Percentiles rank a stretch among this genome's conserved stretches.
These are phyloP conservation scores for Coniosporium apollinis DNA, from an alignment of 495 filamentous ascomycete species.

Conservation along the genomic window DNA sequence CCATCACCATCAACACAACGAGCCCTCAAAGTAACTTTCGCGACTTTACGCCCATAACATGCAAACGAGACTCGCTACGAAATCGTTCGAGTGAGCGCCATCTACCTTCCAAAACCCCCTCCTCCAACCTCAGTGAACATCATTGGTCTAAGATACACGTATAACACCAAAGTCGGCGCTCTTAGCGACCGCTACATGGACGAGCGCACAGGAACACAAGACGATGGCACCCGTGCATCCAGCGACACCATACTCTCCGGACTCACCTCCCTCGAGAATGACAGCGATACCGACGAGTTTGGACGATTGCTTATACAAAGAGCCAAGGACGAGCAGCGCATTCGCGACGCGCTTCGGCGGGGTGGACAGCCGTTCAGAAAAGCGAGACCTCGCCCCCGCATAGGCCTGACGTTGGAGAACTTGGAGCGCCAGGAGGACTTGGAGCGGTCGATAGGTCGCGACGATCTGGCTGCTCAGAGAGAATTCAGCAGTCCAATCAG, in stretches of 20 bases:
- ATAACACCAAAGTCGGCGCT: too few relatives aligned
- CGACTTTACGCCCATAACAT: too few relatives aligned
- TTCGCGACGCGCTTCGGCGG: conserved; percentile 16
- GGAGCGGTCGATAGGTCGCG: not conserved
- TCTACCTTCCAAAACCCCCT: too few relatives aligned
- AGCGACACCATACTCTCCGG: conserved; percentile 13
- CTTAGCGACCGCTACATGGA: too few relatives aligned
- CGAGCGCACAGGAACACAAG: conserved; percentile 8
- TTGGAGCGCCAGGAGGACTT: conserved; percentile 14
- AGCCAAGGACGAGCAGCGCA: conserved; percentile 16
- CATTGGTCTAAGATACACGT: too few relatives aligned
- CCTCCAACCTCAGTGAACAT: too few relatives aligned
- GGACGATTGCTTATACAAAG: conserved; percentile 17
- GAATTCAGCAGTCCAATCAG: conserved; percentile 11
- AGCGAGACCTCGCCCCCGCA: conserved; percentile 16
- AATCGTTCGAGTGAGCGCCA: too few relatives aligned
- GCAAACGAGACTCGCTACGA: too few relatives aligned
- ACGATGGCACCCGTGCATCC: conserved; percentile 15
- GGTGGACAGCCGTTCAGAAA: conserved; percentile 19
- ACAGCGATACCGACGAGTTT: conserved; percentile 24
- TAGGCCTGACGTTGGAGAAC: conserved; percentile 16
- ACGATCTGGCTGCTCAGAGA: not conserved
- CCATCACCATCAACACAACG: too few relatives aligned
- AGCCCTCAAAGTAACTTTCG: too few relatives aligned
- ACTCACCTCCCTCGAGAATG: conserved; percentile 18